A percentile compares a stretch with the other conserved stretches of the same genome.
phyloP scores from a whole-genome alignment of 2,329 filamentous ascomycete genomes.

The Chaetomiaceae sp. region DNA sequence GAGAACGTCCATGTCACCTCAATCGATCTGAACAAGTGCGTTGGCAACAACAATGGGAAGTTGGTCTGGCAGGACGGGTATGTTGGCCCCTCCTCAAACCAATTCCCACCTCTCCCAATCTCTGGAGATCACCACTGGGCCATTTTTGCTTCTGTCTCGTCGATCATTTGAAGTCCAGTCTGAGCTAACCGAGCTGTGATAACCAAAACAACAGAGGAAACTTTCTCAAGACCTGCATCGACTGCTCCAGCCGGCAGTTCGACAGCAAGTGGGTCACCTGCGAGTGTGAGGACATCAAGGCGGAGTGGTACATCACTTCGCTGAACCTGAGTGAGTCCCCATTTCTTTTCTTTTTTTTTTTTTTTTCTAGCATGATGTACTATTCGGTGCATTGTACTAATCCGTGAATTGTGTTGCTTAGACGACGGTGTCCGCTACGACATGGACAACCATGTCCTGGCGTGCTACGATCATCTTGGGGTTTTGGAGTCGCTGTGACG shows the following conservation, averaged over 20 bases:
- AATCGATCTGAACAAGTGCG: conserved; percentile 5
- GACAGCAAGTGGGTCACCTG: conserved; percentile 2
- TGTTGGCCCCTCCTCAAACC: too few relatives aligned
- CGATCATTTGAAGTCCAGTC: too few relatives aligned
- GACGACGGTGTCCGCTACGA: conserved; percentile 7
- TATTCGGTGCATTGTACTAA: too few relatives aligned
- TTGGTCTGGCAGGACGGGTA: conserved; percentile 2
- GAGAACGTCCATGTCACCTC: not conserved
- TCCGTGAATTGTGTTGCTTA: not conserved
- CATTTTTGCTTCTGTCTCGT: too few relatives aligned
- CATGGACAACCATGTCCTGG: not conserved
- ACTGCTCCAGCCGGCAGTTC: not conserved
- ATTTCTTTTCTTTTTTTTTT: not conserved
- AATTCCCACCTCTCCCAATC: too few relatives aligned
- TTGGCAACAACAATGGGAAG: not conserved
- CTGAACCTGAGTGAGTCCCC: not conserved
- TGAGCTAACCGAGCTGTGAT: too few relatives aligned
- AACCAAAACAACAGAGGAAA: conserved; percentile 3
- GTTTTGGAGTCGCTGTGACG: not conserved
- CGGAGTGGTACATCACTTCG: not conserved
- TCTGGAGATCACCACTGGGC: too few relatives aligned
- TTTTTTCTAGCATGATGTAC: not conserved
- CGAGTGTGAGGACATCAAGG: not conserved
- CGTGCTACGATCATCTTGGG: conserved; percentile 1
- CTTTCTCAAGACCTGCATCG: not conserved